Evolutionary conservation across 2,329 filamentous ascomycete genomes (phyloP).

Genomic region (Neospermospora avenae): DNA sequence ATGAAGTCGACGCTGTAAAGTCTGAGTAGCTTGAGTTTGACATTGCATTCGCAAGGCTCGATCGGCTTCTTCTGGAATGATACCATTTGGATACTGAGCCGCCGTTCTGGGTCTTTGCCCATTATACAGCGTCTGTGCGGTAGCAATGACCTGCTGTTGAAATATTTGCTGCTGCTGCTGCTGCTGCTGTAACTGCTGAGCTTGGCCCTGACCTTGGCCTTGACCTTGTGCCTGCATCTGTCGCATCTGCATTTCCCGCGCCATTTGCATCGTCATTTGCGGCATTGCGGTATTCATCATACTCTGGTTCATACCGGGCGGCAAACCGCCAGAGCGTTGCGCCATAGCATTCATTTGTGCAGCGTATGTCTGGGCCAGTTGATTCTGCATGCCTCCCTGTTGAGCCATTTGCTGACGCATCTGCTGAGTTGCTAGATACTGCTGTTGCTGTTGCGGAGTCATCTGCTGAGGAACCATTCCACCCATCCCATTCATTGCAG

Average conservation of each 20-base stretch:
- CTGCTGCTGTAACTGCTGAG: conserved; percentile 8
- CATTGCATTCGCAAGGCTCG: conserved; percentile 13
- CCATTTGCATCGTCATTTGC: conserved; percentile 35
- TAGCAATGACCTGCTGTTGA: conserved; percentile 22
- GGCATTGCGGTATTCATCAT: conserved; percentile 40
- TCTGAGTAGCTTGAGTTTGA: conserved; percentile 15
- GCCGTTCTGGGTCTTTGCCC: conserved; percentile 5
- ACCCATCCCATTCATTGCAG: no score
- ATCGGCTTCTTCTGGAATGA: conserved; percentile 20
- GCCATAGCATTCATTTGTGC: conserved; percentile 26
- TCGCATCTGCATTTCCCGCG: conserved; percentile 25
- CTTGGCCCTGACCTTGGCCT: conserved; percentile 32
- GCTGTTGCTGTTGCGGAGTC: conserved; percentile 26
- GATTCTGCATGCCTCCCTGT: conserved; percentile 33
- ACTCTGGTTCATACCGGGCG: conserved; percentile 30
- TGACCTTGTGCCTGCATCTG: conserved; percentile 27
- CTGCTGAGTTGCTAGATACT: not conserved
- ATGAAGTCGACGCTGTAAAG: not conserved
- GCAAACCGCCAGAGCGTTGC: conserved; percentile 20
- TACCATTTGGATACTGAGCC: conserved; percentile 15
- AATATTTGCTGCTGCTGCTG: conserved; percentile 30
- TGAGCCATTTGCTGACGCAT: conserved; percentile 16
- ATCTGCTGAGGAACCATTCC: conserved; percentile 37
- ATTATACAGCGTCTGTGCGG: conserved; percentile 4
- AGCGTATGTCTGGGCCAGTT: conserved; percentile 23